Evolutionary conservation across 495 filamentous ascomycete species (phyloP), one percentile per base, ranked within the genome.

Genomic region (Annulohypoxylon bovei): DNA sequence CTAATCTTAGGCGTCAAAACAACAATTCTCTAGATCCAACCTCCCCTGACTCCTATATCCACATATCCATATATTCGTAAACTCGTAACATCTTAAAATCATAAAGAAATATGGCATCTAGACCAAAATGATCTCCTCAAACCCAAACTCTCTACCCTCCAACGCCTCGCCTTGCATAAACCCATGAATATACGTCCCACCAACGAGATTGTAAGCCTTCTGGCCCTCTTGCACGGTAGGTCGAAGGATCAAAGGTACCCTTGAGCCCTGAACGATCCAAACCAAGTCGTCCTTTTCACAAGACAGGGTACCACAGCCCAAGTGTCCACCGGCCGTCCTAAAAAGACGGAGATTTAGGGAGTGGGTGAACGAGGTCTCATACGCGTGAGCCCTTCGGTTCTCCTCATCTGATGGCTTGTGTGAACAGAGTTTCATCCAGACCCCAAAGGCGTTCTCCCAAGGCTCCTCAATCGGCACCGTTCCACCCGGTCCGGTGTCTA

Each of bases 111-210:
- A 16, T 23, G 28, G 9, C 47, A 62, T 32, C 58, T 68, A 72
- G 11, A 65, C 32, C 54, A 72, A 57, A 40, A 22, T 30, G 20
- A 72, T 27, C 20, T 64, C 55, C 6, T 25, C 25, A n/a, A 54
- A 65, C 6, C 18, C 25, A n/a, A 54, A 65, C 46, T 68, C 46
- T 18, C n/a, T 55, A 0, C 49, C 64, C 0, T 55, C 52, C 37
- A 68, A 57, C 14, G 70, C 70, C 47, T 72, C 70, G 1, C 70
- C 70, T 33, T 72, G 70, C 70, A 72, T 72, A 27, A 72, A 72
- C 11, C 70, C 60, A 32, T 72, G 70, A 16, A 72, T 55, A 42
- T 72, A 72, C 9, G 70, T 72, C 18, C 70, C 70, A 9, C 70
- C 70, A 22, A 72, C 70, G 52, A 72, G 70, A n/a, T 50, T 28